Evolutionary conservation across 176 grass and related monocot species (phyloP).

Genomic region (Bromus sterilis): DNA sequence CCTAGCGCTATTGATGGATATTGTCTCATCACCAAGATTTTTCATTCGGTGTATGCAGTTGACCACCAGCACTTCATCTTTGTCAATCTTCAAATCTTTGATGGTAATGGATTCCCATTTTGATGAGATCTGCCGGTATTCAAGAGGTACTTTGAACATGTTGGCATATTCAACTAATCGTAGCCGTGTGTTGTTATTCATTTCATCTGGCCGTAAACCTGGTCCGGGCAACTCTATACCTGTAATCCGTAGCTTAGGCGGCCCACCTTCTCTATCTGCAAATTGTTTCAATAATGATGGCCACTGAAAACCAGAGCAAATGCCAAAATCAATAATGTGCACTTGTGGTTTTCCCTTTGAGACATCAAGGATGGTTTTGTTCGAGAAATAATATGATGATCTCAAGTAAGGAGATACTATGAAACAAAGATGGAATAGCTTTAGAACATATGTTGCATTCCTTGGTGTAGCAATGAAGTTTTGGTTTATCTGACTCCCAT

Average conservation of each 20-base stretch:
- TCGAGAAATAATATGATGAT: background rate
- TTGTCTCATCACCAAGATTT: background rate
- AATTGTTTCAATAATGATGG: background rate
- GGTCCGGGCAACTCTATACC: background rate
- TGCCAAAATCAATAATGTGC: background rate
- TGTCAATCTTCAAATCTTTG: background rate
- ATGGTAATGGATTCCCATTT: background rate
- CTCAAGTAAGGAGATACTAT: background rate
- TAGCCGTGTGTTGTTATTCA: background rate
- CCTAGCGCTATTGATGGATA: background rate
- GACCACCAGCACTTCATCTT: background rate
- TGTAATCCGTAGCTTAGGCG: background rate
- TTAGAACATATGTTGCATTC: background rate
- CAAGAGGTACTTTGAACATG: background rate
- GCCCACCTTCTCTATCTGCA: background rate
- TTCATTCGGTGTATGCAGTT: background rate
- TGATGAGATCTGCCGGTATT: background rate
- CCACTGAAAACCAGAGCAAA: background rate
- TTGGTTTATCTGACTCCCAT: background rate
- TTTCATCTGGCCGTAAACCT: background rate
- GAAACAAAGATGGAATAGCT: background rate
- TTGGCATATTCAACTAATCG: background rate
- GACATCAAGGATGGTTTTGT: background rate
- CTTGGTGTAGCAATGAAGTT: background rate
- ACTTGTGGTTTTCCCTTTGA: background rate